These are phyloP conservation scores for Gnaphalium uliginosum DNA, from an alignment of 129 eudicot genomes.

Conservation along the genomic window DNA sequence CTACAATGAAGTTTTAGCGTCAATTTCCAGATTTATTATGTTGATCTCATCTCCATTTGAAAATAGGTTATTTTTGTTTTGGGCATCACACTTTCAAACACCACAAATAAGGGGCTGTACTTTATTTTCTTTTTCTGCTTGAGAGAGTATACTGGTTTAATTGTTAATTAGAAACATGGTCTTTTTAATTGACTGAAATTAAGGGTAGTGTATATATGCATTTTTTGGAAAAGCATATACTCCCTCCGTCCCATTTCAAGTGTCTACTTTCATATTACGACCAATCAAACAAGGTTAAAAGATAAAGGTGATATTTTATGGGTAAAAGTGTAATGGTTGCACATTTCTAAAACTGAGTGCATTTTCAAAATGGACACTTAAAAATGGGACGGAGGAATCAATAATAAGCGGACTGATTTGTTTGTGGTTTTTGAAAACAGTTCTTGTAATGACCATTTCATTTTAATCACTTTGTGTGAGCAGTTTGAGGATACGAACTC, in stretches of 20 bases:
- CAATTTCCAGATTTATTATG: not conserved
- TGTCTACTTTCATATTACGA: too few relatives aligned
- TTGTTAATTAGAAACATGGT: not conserved
- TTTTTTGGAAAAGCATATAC: too few relatives aligned
- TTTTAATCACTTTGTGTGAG: constrained; percentile 15
- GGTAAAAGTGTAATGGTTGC: too few relatives aligned
- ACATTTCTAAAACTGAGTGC: too few relatives aligned
- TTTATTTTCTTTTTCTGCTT: not conserved
- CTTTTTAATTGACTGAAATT: not conserved
- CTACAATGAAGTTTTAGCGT: not conserved
- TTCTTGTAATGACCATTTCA: not conserved
- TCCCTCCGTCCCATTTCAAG: too few relatives aligned
- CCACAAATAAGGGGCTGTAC: not conserved
- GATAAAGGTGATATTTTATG: too few relatives aligned
- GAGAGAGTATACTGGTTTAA: not conserved
- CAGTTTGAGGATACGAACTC: constrained; percentile 50
- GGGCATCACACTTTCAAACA: not conserved
- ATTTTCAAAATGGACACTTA: too few relatives aligned
- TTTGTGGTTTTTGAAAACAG: not conserved
- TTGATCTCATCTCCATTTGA: not conserved
- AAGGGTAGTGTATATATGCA: too few relatives aligned
- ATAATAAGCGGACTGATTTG: not conserved
- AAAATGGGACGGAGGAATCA: too few relatives aligned
- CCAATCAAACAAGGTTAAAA: too few relatives aligned
- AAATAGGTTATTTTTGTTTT: not conserved